Conservation (phyloP, 257 asterid species). For the Solanum pinnatisectum region DNA sequence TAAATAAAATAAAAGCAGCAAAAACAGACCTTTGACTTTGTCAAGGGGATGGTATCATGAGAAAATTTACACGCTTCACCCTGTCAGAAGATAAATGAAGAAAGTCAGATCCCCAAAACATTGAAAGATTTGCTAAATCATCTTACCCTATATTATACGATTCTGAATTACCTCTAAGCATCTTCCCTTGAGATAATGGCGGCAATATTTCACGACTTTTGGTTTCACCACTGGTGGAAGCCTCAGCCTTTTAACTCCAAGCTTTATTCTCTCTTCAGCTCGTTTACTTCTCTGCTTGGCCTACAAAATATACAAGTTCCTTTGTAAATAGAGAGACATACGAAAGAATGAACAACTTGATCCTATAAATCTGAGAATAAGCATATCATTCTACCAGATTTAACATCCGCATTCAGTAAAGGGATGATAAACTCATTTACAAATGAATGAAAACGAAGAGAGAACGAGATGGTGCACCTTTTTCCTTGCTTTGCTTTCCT, state of each 20-base stretch:
- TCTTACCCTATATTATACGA: not conserved
- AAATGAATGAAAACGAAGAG: not conserved
- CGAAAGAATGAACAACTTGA: not conserved
- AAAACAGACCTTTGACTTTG: slow-evolving; percentile 68
- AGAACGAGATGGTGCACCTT: slow-evolving; percentile 31
- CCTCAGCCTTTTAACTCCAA: slow-evolving; percentile 75
- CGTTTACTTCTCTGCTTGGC: slow-evolving; percentile 52
- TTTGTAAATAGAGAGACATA: slow-evolving; percentile 6
- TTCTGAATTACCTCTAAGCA: slow-evolving; percentile 65
- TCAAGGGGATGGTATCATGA: slow-evolving; percentile 77
- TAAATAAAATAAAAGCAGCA: slow-evolving; percentile 1
- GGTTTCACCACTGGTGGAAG: slow-evolving; percentile 57
- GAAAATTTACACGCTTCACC: slow-evolving; percentile 91
- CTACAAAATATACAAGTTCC: slow-evolving; percentile 33
- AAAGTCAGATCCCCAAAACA: not conserved
- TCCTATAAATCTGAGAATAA: not conserved
- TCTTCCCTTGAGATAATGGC: slow-evolving; percentile 76
- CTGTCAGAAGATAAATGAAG: slow-evolving; percentile 26
- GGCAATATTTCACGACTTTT: slow-evolving; percentile 48
- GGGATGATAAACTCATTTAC: not conserved
- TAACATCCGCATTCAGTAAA: not conserved
- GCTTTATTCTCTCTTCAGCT: slow-evolving; percentile 63
- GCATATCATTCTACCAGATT: not conserved
- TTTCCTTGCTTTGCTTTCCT: slow-evolving; percentile 58
- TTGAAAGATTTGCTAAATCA: not conserved